Evolutionary conservation across 305 asterid species (phyloP).

Genomic region (Fraxinus angustifolia): DNA sequence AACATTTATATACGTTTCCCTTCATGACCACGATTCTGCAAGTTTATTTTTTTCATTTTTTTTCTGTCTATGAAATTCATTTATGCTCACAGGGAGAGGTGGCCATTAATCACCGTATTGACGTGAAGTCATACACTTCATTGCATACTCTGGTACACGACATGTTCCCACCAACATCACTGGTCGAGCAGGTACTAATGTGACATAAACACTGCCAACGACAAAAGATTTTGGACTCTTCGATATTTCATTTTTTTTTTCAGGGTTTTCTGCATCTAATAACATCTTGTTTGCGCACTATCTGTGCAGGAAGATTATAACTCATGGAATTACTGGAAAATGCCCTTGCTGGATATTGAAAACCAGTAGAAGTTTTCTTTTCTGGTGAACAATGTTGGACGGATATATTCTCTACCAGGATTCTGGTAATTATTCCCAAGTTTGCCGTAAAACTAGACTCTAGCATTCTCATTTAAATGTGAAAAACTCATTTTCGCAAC

Average conservation of each 20-base stretch:
- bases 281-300: background rate
- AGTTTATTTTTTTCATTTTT: background rate
- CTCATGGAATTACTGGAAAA: conserved; percentile 90
- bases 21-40: background rate
- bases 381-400: background rate
- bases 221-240: background rate
- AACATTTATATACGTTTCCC: background rate
- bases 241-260: background rate
- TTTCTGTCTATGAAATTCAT: background rate
- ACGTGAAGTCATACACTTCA: conserved; percentile 90
- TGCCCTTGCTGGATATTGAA: conserved; percentile 63
- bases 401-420: background rate
- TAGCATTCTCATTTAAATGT: background rate
- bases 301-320: conserved; percentile 74
- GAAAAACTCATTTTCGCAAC: background rate
- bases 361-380: conserved; percentile 34
- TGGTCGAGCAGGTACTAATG: conserved; percentile 79
- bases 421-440: background rate
- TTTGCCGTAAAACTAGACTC: background rate
- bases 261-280: background rate
- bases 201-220: background rate
- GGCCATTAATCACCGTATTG: conserved; percentile 83
- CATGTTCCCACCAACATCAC: conserved; percentile 96
- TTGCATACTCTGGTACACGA: conserved; percentile 88
- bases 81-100: conserved; percentile 80